These are phyloP conservation scores for Trametes elegans DNA, from an alignment of 768 basidiomycete genomes.

Conservation along the genomic window DNA sequence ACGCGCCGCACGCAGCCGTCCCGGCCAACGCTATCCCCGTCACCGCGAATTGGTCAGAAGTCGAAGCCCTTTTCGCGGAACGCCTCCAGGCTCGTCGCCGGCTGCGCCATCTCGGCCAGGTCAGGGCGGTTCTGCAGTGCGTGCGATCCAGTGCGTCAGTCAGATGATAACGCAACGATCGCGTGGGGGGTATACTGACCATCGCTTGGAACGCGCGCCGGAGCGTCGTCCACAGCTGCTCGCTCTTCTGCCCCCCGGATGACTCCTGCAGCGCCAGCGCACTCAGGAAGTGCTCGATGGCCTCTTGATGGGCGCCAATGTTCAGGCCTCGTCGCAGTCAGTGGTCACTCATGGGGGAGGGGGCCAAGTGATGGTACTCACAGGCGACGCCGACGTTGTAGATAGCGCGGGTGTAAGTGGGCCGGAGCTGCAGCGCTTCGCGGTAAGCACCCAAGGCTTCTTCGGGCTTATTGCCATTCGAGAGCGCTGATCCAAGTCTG, in stretches of 20 bases:
- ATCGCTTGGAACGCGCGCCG: constrained; percentile 76
- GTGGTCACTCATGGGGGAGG: constrained; percentile 4
- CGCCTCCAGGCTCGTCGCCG: constrained; percentile 58
- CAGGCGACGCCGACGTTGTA: constrained; percentile 99
- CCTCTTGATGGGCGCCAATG: constrained; percentile 93
- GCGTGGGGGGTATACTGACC: constrained; percentile 45
- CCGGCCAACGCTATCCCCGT: neutral
- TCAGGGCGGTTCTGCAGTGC: constrained; percentile 70
- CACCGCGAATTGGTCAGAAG: constrained; percentile 47
- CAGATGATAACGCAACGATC: constrained; percentile 1
- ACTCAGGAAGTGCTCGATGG: constrained; percentile 92
- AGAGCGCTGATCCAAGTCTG: constrained; percentile 88
- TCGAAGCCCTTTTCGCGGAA: constrained; percentile 90
- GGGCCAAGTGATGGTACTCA: constrained; percentile 45
- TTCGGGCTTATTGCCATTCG: constrained; percentile 92
- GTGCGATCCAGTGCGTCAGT: constrained; percentile 3
- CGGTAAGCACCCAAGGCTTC: constrained; percentile 89
- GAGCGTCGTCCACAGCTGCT: constrained; percentile 89
- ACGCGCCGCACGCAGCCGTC: neutral
- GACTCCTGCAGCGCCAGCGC: constrained; percentile 79
- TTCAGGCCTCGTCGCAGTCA: constrained; percentile 67
- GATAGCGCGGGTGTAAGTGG: constrained; percentile 95
- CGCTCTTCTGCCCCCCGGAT: constrained; percentile 67
- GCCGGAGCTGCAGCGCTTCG: constrained; percentile 84
- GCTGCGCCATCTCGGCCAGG: constrained; percentile 72